phyloP scores from a whole-genome alignment of 1,284 basidiomycete species.

The Boletus semigastroideus region DNA sequence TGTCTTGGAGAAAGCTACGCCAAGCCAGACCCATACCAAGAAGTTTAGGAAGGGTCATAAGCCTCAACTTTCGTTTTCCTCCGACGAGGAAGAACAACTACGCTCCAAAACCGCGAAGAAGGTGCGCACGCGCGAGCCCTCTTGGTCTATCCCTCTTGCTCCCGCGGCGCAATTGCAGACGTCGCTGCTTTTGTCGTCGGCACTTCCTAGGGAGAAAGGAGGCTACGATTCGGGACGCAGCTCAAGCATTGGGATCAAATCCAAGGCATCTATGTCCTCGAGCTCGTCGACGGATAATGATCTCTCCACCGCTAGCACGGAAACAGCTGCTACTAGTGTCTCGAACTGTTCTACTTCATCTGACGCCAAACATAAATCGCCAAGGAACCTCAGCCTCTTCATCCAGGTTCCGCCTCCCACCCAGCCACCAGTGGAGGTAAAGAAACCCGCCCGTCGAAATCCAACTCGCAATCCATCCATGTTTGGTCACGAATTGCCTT shows the following conservation, averaged over 20 bases:
- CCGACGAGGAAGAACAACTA: slow-evolving; percentile 74
- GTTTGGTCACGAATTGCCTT: slow-evolving; percentile 35
- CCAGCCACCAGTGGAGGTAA: slow-evolving; percentile 13
- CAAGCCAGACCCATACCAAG: slow-evolving; percentile 22
- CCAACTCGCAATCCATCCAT: slow-evolving; percentile 33
- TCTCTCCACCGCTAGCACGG: slow-evolving; percentile 34
- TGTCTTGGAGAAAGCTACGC: slow-evolving; percentile 21
- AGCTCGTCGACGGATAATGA: slow-evolving; percentile 35
- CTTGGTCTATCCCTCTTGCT: slow-evolving; percentile 20
- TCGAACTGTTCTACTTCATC: slow-evolving; percentile 25
- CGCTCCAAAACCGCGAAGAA: slow-evolving; percentile 63
- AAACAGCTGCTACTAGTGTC: slow-evolving; percentile 33
- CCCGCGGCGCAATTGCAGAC: slow-evolving; percentile 10
- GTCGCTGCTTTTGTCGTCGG: slow-evolving; percentile 25
- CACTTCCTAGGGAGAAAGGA: slow-evolving; percentile 14
- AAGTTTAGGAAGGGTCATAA: slow-evolving; percentile 32
- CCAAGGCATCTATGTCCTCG: slow-evolving; percentile 30
- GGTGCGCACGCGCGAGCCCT: slow-evolving; percentile 42
- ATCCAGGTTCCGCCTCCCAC: slow-evolving; percentile 21
- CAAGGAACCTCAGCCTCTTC: slow-evolving; percentile 13
- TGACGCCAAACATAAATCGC: slow-evolving; percentile 20
- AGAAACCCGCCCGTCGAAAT: slow-evolving; percentile 34
- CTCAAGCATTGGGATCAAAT: slow-evolving; percentile 15
- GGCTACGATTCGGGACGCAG: slow-evolving; percentile 18
- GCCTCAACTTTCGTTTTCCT: slow-evolving; percentile 50